These are phyloP conservation scores for Blastobotrys persicus DNA, from an alignment of 1,139 yeast species.

Conservation along the genomic window DNA sequence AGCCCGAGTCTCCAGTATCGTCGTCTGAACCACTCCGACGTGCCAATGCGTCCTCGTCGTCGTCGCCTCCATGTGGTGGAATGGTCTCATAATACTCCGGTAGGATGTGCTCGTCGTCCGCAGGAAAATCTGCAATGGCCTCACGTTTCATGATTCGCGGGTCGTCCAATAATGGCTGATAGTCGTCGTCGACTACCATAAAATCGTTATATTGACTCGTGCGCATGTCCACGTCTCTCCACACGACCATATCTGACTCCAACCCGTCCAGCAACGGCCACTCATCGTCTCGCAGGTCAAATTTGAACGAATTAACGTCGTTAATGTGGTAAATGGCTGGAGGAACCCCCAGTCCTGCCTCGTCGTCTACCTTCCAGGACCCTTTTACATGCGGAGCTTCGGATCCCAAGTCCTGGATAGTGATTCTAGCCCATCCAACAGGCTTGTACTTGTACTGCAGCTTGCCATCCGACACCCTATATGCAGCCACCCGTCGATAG, in stretches of 20 bases:
- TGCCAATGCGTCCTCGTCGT: conserved; percentile 1
- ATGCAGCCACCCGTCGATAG: conserved; percentile 27
- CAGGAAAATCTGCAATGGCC: conserved; percentile 12
- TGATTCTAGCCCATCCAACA: conserved; percentile 39
- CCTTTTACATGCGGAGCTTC: conserved; percentile 28
- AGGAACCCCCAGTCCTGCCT: conserved; percentile 34
- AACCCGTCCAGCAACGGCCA: conserved; percentile 19
- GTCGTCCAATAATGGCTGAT: conserved; percentile 1
- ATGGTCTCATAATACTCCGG: conserved; percentile 9
- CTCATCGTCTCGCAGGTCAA: conserved; percentile 24
- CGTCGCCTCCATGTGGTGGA: too few relatives aligned
- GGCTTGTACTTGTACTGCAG: conserved; percentile 23
- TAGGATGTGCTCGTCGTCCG: conserved; percentile 7
- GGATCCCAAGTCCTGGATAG: conserved; percentile 23
- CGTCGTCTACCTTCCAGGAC: conserved; percentile 38
- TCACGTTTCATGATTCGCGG: background rate
- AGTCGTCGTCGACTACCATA: conserved; percentile 14
- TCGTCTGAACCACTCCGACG: conserved; percentile 21
- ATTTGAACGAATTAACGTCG: conserved; percentile 20
- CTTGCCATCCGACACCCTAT: conserved; percentile 24
- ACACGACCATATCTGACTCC: conserved; percentile 27
- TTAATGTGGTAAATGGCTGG: conserved; percentile 33
- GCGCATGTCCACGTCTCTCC: conserved; percentile 37
- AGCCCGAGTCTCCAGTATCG: conserved; percentile 34
- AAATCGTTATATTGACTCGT: conserved; percentile 10